Conservation (phyloP, 768 basidiomycete genomes). For the button mushroom (Agaricus bisporus) region DNA sequence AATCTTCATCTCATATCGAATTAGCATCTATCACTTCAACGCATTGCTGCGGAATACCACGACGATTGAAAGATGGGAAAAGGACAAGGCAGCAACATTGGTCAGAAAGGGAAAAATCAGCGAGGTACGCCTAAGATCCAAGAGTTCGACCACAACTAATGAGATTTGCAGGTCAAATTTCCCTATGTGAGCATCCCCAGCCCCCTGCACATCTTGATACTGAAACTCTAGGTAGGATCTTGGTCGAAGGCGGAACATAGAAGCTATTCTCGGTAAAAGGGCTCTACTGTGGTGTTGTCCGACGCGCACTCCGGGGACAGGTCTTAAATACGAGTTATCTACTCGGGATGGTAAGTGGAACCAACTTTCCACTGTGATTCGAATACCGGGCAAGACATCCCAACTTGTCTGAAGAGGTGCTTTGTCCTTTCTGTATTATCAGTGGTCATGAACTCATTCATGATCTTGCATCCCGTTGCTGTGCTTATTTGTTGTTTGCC, state of each 20-base stretch:
- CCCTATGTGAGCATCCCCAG: slow-evolving; percentile 65
- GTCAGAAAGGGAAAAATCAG: slow-evolving; percentile 80
- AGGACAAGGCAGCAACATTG: slow-evolving; percentile 87
- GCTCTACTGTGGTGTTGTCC: slow-evolving; percentile 86
- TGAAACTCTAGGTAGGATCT: slow-evolving; percentile 54
- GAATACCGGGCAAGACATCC: not conserved
- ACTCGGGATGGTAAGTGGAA: slow-evolving; percentile 72
- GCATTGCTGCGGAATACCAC: slow-evolving; percentile 76
- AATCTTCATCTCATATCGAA: not conserved
- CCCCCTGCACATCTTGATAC: not conserved
- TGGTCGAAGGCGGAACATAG: slow-evolving; percentile 65
- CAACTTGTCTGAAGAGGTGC: slow-evolving; percentile 17
- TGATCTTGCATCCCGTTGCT: slow-evolving; percentile 2
- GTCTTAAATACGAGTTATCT: slow-evolving; percentile 71
- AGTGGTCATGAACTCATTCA: slow-evolving; percentile 1
- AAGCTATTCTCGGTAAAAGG: slow-evolving; percentile 70
- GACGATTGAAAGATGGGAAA: slow-evolving; percentile 98
- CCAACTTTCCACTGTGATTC: slow-evolving; percentile 25
- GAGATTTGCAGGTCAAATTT: slow-evolving; percentile 63
- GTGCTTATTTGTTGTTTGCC: slow-evolving; percentile 7
- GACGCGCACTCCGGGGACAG: slow-evolving; percentile 55
- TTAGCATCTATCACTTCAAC: slow-evolving; percentile 83
- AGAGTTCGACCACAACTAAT: not conserved
- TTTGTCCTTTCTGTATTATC: slow-evolving; percentile 6
- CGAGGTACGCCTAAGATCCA: slow-evolving; percentile 40